A percentile compares a stretch with the other conserved stretches of the same genome.
These are phyloP conservation scores for Cichorium intybus DNA, from an alignment of 140 eudicot species.

Conservation along the genomic window DNA sequence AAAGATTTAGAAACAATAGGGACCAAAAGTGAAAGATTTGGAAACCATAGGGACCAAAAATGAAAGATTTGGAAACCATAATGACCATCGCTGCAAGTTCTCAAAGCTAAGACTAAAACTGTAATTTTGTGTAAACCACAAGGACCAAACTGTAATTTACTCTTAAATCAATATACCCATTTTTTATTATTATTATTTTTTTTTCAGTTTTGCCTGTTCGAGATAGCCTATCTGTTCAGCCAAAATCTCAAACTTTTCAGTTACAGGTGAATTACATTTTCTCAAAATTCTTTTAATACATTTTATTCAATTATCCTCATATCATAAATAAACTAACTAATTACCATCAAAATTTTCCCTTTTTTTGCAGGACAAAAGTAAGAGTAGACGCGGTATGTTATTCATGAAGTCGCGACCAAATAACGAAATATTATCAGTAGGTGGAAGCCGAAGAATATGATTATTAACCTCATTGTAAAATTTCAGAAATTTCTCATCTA, in stretches of 20 bases:
- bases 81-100: too few relatives aligned
- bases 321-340: background rate
- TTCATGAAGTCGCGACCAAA: slow-evolving; percentile 42
- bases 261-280: slow-evolving; percentile 49
- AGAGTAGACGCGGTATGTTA: slow-evolving; percentile 42
- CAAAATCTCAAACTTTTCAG: slow-evolving; percentile 47
- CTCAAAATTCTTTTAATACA: background rate
- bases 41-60: too few relatives aligned
- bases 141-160: too few relatives aligned
- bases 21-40: too few relatives aligned
- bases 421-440: slow-evolving; percentile 33
- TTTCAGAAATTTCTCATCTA: background rate
- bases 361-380: slow-evolving; percentile 42
- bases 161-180: too few relatives aligned
- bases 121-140: too few relatives aligned
- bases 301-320: background rate
- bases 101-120: too few relatives aligned
- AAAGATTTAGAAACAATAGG: too few relatives aligned
- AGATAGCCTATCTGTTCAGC: slow-evolving; percentile 37
- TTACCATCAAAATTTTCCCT: background rate
- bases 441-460: slow-evolving; percentile 35
- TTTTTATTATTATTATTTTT: background rate
- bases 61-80: too few relatives aligned
- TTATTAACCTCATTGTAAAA: background rate
- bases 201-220: slow-evolving; percentile 49